These are phyloP conservation scores for Monosporascus cannonballus DNA, from an alignment of 2,329 filamentous ascomycete species.

Conservation along the genomic window DNA sequence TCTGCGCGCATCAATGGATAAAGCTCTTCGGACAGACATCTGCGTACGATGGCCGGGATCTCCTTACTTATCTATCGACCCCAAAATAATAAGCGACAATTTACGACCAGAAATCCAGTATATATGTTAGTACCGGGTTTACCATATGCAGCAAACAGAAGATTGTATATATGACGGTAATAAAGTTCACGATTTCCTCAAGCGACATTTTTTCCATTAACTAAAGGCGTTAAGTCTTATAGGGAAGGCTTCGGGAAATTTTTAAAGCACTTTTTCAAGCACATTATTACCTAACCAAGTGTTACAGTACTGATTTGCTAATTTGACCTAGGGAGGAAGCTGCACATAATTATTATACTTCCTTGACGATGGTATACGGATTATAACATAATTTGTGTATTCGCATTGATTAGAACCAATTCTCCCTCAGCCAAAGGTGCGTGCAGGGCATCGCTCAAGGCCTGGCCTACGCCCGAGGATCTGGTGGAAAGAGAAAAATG, in stretches of 20 bases:
- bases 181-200: slow-evolving; percentile 21
- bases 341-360: slow-evolving; percentile 7
- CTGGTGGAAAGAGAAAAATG: too few relatives aligned
- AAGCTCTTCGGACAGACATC: slow-evolving; percentile 28
- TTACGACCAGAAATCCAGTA: slow-evolving; percentile 17
- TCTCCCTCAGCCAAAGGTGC: too few relatives aligned
- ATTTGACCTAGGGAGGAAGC: slow-evolving; percentile 1
- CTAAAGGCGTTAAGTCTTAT: slow-evolving; percentile 27
- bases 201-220: slow-evolving; percentile 27
- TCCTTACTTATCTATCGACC: background rate
- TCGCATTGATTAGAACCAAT: too few relatives aligned
- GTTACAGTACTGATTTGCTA: background rate
- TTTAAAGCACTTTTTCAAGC: slow-evolving; percentile 7
- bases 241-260: slow-evolving; percentile 11
- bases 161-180: slow-evolving; percentile 18
- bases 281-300: background rate
- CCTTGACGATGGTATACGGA: slow-evolving; percentile 19
- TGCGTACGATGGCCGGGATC: slow-evolving; percentile 14
- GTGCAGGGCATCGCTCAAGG: too few relatives aligned
- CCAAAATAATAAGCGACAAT: background rate
- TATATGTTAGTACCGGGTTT: slow-evolving; percentile 25
- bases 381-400: too few relatives aligned
- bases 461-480: too few relatives aligned
- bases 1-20: slow-evolving; percentile 27
- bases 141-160: slow-evolving; percentile 17